Base-by-base conservation (phyloP, 768 basidiomycete genomes). In the Boletus fagicola region DNA sequence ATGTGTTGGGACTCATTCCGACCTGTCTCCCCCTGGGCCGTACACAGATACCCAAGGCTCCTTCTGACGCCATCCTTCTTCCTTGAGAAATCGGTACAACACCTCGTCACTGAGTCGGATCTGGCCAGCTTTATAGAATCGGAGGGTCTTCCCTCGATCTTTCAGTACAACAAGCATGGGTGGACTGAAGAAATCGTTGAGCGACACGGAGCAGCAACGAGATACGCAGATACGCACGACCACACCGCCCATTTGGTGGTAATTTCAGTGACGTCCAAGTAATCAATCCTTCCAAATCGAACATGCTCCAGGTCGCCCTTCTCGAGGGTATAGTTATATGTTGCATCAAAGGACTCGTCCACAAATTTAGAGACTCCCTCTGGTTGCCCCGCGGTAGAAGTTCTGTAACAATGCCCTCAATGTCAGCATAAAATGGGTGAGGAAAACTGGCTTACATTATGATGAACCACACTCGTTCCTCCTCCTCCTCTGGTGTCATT, bases 201-300 rank as follows among this genome's bases (percentile, higher is more conserved):
- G 54, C 13, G 5, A 56, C 22, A 16, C 11, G 44, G 26, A n/a
- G 51, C 33, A 46, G 15, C 11, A 49, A 56, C 0, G 51, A 61
- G 40, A 39, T 18, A 50, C 4, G 13, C 6, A 16, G 36, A 62
- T 28, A 80, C 85, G 57, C 68, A 94, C 94, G 83, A 81, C 90
- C 92, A 94, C 48, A 95, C 71, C 36, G 70, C 76, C 94, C 94
- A 96, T 67, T 88, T 88, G 2, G 92, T 92, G 55, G 92, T 94
- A 55, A 94, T 72, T 52, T 78, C 74, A 4, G 90, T 93, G 60
- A 94, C 92, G 59, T 87, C 86, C 61, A 93, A 74, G 71, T 94
- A 96, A 75, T 95, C 92, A 56, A 96, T 84, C 59, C 94, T 84
- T 50, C 84, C 94, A 82, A 88, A 95, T 56, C 82, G 85, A 55